Evolutionary conservation across 2,329 filamentous ascomycete species (phyloP), one percentile per base, ranked within the genome.

Genomic region (Cadophora gregata): DNA sequence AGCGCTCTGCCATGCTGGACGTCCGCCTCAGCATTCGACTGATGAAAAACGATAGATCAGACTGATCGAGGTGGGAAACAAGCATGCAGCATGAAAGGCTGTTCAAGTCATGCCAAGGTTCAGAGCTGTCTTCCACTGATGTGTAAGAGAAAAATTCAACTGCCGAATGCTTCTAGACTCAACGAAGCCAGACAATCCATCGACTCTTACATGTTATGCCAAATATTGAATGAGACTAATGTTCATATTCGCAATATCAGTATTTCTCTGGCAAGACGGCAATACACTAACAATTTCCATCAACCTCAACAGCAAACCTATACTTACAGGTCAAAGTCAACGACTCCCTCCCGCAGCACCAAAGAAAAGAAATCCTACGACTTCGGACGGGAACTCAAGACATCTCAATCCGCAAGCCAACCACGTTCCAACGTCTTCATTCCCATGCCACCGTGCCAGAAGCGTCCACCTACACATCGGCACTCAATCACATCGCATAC

Each of bases 401-500:
- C 62, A 63, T 59, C 25, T 7, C 47, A 31, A 55, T 38, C 27
- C 42, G 29, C 47, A 33, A 29, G 27, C 50, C 50, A 42, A 59
- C 55, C 55, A 59, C 31, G 36, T 27, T 42, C 36, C 55, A 38
- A 29, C 16, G 25, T 4, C 33, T 48, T n/a, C 50, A 63, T 50
- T 45, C 62, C 36, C 42, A 19, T 29, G 25, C 59, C 27, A 42
- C 33, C 14, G 33, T 59, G 29, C 21, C 53, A 56, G 6, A 38
- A 58, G 33, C 55, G 21, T 42, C n/a, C 29, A 19, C 25, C 38
- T n/a, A 31, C 21, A 33, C 14, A 33, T 14, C 42, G 50, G 64
- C 55, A 63, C 62, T 56, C 59, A 63, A 53, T 51, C 25, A 51
- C 25, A 53, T 64, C 62, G n/a, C 53, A 45, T 66, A 16, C 38